Conservation (phyloP, 108 stramenopile species). For the Heterococcus sp. region DNA sequence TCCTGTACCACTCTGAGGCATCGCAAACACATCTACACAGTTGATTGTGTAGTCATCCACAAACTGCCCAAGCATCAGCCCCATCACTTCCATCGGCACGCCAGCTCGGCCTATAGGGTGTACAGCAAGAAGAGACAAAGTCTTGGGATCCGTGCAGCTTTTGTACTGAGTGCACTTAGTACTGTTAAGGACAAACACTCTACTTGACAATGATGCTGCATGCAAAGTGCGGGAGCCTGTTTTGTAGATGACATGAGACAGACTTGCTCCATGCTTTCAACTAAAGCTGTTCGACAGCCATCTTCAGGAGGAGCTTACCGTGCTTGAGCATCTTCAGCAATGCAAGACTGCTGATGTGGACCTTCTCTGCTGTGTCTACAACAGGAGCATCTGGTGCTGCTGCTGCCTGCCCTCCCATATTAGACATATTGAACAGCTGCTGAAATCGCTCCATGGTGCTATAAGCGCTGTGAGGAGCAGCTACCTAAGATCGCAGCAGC, state of each 20-base stretch:
- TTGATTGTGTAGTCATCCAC: conserved; percentile 99
- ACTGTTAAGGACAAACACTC: no score
- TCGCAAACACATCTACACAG: conserved; percentile 99
- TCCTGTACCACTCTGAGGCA: conserved; percentile 96
- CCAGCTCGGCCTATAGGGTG: conserved; percentile 81
- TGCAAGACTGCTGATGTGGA: conserved; percentile 94
- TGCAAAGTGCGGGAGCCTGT: no score
- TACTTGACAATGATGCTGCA: no score
- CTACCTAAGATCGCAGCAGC: no score
- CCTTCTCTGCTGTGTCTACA: conserved; percentile 55
- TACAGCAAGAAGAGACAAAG: no score
- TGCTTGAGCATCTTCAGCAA: conserved; percentile 99
- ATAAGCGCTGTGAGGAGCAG: no score
- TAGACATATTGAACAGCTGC: conserved; percentile 39
- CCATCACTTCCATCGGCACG: conserved; percentile 99
- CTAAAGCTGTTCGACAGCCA: no score
- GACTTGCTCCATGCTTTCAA: no score
- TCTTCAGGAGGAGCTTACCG: no score
- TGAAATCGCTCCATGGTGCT: conserved; percentile 48
- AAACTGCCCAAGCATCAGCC: conserved; percentile 98
- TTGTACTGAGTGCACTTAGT: no score
- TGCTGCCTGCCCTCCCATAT: conserved; percentile 16
- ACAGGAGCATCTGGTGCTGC: conserved; percentile 39
- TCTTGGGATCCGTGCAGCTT: no score
- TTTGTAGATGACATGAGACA: no score